These are phyloP conservation scores for Podosphaera aphanis DNA, from an alignment of 2,329 filamentous ascomycete species.

Conservation along the genomic window DNA sequence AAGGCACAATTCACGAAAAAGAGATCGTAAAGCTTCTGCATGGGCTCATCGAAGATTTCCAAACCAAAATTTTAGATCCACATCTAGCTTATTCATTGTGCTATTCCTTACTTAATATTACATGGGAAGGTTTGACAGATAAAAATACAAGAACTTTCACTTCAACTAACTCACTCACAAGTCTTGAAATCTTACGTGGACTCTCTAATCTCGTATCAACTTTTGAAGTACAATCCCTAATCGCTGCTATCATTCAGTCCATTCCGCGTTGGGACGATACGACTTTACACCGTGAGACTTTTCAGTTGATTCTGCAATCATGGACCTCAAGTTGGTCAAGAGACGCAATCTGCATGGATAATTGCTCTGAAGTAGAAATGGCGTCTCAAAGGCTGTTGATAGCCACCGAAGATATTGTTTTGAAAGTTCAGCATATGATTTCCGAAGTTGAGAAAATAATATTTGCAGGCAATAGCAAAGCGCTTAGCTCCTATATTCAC, in stretches of 20 bases:
- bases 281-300: not conserved
- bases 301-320: not conserved
- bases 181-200: not conserved
- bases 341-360: not conserved
- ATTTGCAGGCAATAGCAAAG: not conserved
- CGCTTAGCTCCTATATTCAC: not conserved
- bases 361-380: not conserved
- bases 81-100: constrained; percentile 1
- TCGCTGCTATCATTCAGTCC: not conserved
- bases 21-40: not conserved
- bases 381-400: not conserved
- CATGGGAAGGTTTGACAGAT: constrained; percentile 10
- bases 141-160: not conserved
- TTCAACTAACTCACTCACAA: not conserved
- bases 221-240: not conserved
- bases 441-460: not conserved
- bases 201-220: not conserved
- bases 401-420: not conserved
- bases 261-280: not conserved
- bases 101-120: constrained; percentile 8
- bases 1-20: not conserved
- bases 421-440: not conserved
- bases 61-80: not conserved
- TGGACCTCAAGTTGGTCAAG: not conserved
- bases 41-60: not conserved